phyloP scores from a whole-genome alignment of 2,329 filamentous ascomycete genomes.

The Cryoendolithus antarcticus region DNA sequence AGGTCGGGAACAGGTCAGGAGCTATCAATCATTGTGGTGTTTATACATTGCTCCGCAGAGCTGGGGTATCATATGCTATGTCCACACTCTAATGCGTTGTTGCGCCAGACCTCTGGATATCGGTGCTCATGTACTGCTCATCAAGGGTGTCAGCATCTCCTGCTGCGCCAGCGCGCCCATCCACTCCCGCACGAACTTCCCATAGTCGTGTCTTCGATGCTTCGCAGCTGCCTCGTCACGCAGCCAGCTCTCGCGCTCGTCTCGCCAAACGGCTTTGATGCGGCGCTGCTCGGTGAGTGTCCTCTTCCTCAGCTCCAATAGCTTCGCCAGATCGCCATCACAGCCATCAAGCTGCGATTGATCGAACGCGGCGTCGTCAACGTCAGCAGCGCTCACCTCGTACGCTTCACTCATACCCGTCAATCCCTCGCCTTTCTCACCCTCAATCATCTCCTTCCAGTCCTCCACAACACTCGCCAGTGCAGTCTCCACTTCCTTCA shows the following conservation, averaged over 20 bases:
- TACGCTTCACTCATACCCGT: slow-evolving; percentile 2
- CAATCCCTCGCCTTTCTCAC: slow-evolving; percentile 12
- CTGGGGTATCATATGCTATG: too few relatives aligned
- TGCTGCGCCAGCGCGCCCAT: slow-evolving; percentile 56
- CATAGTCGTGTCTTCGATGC: slow-evolving; percentile 52
- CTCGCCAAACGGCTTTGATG: slow-evolving; percentile 35
- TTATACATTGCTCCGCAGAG: too few relatives aligned
- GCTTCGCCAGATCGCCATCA: slow-evolving; percentile 15
- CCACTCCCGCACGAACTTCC: slow-evolving; percentile 51
- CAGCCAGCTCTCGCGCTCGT: slow-evolving; percentile 35
- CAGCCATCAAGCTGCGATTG: slow-evolving; percentile 2
- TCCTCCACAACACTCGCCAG: slow-evolving; percentile 28
- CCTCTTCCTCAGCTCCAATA: slow-evolving; percentile 27
- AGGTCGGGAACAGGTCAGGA: slow-evolving; percentile 13
- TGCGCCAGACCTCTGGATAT: too few relatives aligned
- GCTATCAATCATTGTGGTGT: too few relatives aligned
- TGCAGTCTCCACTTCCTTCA: slow-evolving; percentile 28
- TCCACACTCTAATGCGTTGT: too few relatives aligned
- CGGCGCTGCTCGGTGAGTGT: slow-evolving; percentile 31
- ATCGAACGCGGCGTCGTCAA: slow-evolving; percentile 18
- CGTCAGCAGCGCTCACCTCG: slow-evolving; percentile 7
- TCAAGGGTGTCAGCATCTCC: slow-evolving; percentile 38
- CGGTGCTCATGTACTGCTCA: slow-evolving; percentile 4
- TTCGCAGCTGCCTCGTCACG: slow-evolving; percentile 42
- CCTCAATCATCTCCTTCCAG: slow-evolving; percentile 30